Evolutionary conservation across 306 rosid genomes (phyloP), one percentile per base, ranked within the genome.

Genomic region (Mimosa bimucronata): DNA sequence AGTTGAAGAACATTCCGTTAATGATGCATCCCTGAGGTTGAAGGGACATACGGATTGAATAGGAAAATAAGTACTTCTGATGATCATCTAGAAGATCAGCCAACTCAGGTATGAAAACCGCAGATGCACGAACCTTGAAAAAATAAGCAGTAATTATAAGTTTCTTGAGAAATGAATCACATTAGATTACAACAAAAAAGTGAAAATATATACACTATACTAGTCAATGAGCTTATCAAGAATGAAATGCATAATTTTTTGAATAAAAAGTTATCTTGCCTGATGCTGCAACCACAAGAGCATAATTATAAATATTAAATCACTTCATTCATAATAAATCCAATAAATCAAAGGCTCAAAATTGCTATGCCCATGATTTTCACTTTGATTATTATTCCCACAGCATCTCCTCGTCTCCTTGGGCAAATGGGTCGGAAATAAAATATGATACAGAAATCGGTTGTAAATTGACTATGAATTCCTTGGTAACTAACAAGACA

Each of bases 21-120:
- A 94, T 50, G 76, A 84, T 26, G 53, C 97, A 92, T 34, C 97
- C 98, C 83, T 85, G 88, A 31, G 78, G 86, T 71, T 66, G 88
- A 80, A 92, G 93, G 76, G 97, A 92, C 91, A 94, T 80, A 80
- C 91, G 95, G 83, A 94, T 87, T 34, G 95, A 94, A 86, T 94
- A 94, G 5, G 95, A 48, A 89, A 90, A 94, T 1, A 50, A 18
- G 82, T 88, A 89, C 85, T 80, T 90, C 26, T 61, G 75, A 80
- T 1, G 0, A 40, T 74, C 80, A 69, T 80, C 70, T 82, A 75
- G 75, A 68, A 77, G 84, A 78, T 90, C 75, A 30, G 85, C 45
- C 46, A 46, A 9, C 87, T 94, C 97, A 7, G 98, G 97, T 82
- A 90, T 42, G 82, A 92, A 71, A 79, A 92, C 81, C 0, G 97